Conservation (phyloP, 345 rosid genomes). For the Corchorus capsularis region DNA sequence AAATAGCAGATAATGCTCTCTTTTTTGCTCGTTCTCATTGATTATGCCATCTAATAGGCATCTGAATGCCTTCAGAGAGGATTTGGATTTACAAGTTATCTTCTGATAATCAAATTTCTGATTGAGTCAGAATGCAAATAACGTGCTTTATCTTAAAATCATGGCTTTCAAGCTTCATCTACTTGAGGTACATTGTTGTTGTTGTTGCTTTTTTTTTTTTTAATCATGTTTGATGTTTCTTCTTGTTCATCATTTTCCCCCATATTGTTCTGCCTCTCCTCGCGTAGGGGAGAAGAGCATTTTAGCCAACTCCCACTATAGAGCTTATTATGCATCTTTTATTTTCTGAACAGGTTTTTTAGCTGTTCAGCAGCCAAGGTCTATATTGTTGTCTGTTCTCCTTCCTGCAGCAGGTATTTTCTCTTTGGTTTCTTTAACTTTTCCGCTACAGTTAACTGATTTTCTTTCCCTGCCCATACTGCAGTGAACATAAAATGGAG, state of each 20-base stretch:
- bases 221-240: constrained; percentile 7
- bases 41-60: constrained; percentile 14
- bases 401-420: not conserved
- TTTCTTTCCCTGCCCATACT: not conserved
- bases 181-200: constrained; percentile 18
- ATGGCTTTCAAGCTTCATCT: constrained; percentile 11
- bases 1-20: constrained; percentile 29
- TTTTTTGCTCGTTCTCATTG: constrained; percentile 34
- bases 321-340: not conserved
- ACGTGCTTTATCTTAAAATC: not conserved
- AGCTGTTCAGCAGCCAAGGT: constrained; percentile 12
- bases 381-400: not conserved
- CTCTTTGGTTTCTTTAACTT: not conserved
- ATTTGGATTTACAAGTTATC: not conserved
- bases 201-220: too few species aligned
- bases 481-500: not conserved
- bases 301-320: not conserved
- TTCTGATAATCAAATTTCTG: constrained; percentile 5
- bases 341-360: not conserved
- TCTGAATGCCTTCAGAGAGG: not conserved
- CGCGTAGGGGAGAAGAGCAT: not conserved
- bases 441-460: not conserved
- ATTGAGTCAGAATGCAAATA: constrained; percentile 12
- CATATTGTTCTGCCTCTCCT: not conserved
- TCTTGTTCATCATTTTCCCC: not conserved